phyloP scores from a whole-genome alignment of 2,329 filamentous ascomycete species.

The Sporothrix curviconia region DNA sequence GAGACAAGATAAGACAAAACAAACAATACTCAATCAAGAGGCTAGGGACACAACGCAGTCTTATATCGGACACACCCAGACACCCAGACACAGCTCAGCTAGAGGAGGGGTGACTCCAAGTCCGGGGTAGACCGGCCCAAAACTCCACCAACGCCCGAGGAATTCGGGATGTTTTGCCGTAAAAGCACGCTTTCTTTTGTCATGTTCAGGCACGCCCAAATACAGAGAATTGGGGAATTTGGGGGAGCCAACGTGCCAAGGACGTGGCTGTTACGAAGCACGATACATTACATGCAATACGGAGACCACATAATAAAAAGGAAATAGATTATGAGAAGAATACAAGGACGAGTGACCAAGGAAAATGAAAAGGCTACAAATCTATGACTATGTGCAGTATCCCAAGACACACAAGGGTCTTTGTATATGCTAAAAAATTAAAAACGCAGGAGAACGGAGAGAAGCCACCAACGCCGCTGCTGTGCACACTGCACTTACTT shows the following conservation, averaged over 20 bases:
- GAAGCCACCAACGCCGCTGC: background rate
- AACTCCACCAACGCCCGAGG: background rate
- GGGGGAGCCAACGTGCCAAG: background rate
- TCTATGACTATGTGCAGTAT: constrained; percentile 9
- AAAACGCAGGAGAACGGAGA: too few relatives aligned
- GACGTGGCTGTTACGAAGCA: background rate
- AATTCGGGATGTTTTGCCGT: constrained; percentile 8
- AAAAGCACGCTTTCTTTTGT: background rate
- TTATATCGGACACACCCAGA: background rate
- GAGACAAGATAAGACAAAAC: background rate
- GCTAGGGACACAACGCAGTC: background rate
- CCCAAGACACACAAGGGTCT: background rate
- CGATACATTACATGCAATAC: background rate
- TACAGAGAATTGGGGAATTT: constrained; percentile 6
- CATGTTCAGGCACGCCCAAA: background rate
- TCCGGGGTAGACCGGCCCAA: background rate
- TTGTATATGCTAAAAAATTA: background rate
- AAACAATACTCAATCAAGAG: background rate
- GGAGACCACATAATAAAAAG: background rate
- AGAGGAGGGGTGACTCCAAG: background rate
- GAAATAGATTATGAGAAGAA: background rate
- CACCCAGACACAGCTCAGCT: background rate
- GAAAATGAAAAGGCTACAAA: constrained; percentile 2
- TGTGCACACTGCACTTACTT: background rate
- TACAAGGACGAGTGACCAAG: too few relatives aligned